Evolutionary conservation across 805 yeast species (phyloP).

Genomic region (Lipomyces japonicus): DNA sequence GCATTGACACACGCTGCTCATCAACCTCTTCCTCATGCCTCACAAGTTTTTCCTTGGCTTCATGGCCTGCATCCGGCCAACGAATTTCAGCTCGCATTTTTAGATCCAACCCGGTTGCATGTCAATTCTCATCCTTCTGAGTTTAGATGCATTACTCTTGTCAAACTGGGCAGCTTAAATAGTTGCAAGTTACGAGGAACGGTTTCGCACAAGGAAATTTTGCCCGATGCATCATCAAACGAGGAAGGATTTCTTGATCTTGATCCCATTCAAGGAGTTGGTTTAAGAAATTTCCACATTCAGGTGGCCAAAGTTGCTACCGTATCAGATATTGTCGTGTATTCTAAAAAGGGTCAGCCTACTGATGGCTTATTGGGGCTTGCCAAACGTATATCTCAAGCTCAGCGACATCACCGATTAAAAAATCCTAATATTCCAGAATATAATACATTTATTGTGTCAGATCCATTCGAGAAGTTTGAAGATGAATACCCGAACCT

Average conservation of each 20-base stretch:
- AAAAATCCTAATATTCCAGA: constrained; percentile 13
- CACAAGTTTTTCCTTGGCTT: constrained; percentile 80
- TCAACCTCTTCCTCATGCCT: constrained; percentile 57
- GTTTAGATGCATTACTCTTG: constrained; percentile 20
- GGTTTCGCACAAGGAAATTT: constrained; percentile 26
- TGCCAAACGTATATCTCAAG: constrained; percentile 22
- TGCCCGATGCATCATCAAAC: constrained; percentile 10
- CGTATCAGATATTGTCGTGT: constrained; percentile 73
- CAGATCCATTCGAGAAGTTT: constrained; percentile 29
- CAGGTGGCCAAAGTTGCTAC: constrained; percentile 78
- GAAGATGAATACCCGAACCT: constrained; percentile 20
- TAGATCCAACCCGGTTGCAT: constrained; percentile 36
- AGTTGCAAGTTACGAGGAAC: constrained; percentile 25
- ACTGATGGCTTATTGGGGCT: constrained; percentile 24
- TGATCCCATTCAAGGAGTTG: constrained; percentile 70
- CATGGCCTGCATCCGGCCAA: constrained; percentile 68
- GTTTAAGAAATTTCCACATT: constrained; percentile 77
- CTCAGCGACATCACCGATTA: constrained; percentile 25
- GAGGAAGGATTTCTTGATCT: constrained; percentile 45
- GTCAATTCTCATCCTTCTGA: constrained; percentile 29
- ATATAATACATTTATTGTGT: constrained; percentile 27
- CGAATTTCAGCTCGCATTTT: constrained; percentile 50
- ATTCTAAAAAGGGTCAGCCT: constrained; percentile 42
- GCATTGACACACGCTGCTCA: constrained; percentile 34
- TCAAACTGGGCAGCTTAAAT: constrained; percentile 16